Conservation (phyloP, 1,284 basidiomycete species). For the Sphaerobolus stellatus region DNA sequence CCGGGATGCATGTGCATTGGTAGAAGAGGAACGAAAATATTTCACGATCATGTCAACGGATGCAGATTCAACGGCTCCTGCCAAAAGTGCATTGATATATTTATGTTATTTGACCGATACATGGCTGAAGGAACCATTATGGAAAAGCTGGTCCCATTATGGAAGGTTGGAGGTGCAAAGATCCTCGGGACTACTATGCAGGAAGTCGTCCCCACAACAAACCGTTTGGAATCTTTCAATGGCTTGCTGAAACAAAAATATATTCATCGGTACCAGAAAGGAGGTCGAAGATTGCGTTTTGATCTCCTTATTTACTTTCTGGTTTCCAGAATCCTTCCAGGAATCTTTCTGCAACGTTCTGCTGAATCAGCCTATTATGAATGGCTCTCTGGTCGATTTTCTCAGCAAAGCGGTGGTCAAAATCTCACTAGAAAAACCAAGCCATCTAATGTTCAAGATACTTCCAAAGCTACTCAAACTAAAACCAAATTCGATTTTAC, state of each 20-base stretch:
- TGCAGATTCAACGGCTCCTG: conserved; percentile 21
- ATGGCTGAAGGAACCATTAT: conserved; percentile 24
- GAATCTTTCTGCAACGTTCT: conserved; percentile 19
- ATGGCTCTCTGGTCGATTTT: neutral
- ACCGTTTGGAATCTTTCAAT: conserved; percentile 43
- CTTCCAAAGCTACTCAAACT: neutral
- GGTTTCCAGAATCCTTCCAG: conserved; percentile 26
- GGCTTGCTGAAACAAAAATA: conserved; percentile 33
- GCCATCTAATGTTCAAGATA: neutral
- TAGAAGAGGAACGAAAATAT: conserved; percentile 5
- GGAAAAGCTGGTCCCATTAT: conserved; percentile 31
- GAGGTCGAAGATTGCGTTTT: conserved; percentile 28
- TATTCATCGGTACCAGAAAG: conserved; percentile 26
- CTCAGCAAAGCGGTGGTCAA: neutral
- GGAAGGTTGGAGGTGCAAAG: conserved; percentile 24
- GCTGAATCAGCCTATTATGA: neutral
- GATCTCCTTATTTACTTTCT: conserved; percentile 31
- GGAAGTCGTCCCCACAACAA: conserved; percentile 37
- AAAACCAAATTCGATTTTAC: neutral
- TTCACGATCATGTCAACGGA: neutral
- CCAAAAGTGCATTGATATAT: neutral
- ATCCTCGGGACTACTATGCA: conserved; percentile 24
- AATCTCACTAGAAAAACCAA: neutral
- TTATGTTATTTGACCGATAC: conserved; percentile 17
- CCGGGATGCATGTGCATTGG: conserved; percentile 7